A percentile compares a stretch with the other conserved stretches of the same genome.
phyloP scores from a whole-genome alignment of 202 grass and related monocot species.

The Zoysia matrella region DNA sequence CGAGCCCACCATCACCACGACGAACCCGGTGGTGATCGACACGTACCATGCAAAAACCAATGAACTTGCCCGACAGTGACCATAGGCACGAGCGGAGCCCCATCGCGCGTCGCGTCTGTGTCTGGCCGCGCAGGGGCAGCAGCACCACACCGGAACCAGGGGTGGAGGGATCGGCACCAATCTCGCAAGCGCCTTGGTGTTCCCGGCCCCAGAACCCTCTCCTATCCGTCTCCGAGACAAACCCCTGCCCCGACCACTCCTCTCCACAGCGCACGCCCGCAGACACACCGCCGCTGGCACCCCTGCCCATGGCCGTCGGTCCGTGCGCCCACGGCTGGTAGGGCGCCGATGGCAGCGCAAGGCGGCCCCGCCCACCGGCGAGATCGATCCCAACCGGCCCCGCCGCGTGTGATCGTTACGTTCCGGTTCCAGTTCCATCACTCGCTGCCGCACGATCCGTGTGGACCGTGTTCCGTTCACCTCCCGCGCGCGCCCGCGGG shows the following conservation, averaged over 20 bases:
- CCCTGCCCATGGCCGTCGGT: neutral
- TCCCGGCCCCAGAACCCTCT: neutral
- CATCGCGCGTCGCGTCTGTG: neutral
- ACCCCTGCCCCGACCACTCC: neutral
- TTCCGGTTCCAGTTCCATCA: too few relatives aligned
- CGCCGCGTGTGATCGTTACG: too few relatives aligned
- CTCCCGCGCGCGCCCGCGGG: too few relatives aligned
- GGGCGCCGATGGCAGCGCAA: too few relatives aligned
- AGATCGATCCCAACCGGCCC: too few relatives aligned
- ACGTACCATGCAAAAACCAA: neutral
- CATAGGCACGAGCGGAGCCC: neutral
- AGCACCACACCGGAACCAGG: too few relatives aligned
- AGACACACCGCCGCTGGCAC: constrained; percentile 18
- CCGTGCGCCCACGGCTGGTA: too few relatives aligned
- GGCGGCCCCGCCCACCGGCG: too few relatives aligned
- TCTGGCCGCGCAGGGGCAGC: neutral
- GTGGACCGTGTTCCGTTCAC: too few relatives aligned
- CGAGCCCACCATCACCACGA: neutral
- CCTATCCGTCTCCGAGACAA: neutral
- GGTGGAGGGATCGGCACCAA: neutral
- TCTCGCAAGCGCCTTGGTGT: constrained; percentile 11
- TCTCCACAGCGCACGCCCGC: neutral
- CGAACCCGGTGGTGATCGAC: constrained; percentile 10
- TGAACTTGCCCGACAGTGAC: neutral
- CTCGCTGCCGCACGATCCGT: too few relatives aligned